Conservation (phyloP, 495 filamentous ascomycete species). For the Penicillium canariense region DNA sequence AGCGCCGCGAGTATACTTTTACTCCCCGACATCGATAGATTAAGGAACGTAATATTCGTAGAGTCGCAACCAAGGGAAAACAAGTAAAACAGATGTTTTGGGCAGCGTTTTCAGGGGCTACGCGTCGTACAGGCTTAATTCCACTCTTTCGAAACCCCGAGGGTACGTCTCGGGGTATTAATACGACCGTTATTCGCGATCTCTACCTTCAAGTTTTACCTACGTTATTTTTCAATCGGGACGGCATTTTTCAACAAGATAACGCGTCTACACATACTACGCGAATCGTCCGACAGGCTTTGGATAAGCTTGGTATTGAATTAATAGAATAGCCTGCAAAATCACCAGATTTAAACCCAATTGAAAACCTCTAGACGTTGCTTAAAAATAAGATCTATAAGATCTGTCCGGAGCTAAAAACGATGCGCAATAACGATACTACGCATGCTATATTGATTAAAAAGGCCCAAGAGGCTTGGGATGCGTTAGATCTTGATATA, state of each 20-base stretch:
- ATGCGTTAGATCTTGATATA: background rate
- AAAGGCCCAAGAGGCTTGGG: background rate
- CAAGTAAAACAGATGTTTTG: constrained; percentile 12
- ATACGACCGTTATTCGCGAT: constrained; percentile 1
- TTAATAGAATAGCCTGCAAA: background rate
- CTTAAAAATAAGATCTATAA: background rate
- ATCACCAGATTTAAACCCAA: background rate
- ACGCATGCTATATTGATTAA: background rate
- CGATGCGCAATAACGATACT: background rate
- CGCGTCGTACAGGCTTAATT: constrained; percentile 5
- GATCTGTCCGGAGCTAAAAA: background rate
- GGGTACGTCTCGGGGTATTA: background rate
- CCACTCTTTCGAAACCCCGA: background rate
- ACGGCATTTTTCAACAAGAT: constrained; percentile 19
- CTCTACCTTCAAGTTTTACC: constrained; percentile 6
- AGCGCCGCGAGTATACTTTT: constrained; percentile 2
- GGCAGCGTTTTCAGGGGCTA: constrained; percentile 15
- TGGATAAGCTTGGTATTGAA: background rate
- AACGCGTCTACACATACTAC: constrained; percentile 18
- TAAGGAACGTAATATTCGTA: background rate
- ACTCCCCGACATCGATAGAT: constrained; percentile 4
- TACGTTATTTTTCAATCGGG: background rate
- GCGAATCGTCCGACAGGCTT: constrained; percentile 1
- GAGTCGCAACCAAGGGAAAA: constrained; percentile 1
- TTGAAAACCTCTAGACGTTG: background rate